Base-by-base conservation (phyloP, 2,329 filamentous ascomycete species). In the Aspergillus intermedius region DNA sequence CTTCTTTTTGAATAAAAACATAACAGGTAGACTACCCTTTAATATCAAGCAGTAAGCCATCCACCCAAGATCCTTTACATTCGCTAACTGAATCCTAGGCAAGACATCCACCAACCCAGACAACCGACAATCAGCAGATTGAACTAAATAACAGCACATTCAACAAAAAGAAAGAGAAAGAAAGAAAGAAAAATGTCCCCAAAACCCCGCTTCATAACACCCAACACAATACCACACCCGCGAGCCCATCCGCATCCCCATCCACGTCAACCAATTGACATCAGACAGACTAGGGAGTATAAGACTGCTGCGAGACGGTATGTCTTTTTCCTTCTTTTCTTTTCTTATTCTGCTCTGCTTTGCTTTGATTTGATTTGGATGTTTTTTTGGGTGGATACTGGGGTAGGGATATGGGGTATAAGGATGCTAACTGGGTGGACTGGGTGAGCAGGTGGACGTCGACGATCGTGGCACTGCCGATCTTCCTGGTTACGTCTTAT, bases 281-380 rank as follows among this genome's bases (percentile, higher is more conserved):
- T 72, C 37, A 65, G 66, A 41, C 54, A 69, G 50, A 72, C 69
- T n/a, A 67, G 64, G 47, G 63, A 68, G 54, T 72, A 72, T 53
- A 71, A 70, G 50, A 48, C 53, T 49, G 64, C 65, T 50, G 65
- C 68, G 22, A 60, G 69, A 44, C 60, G 60, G 69, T 72, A 56
- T 30, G 17, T 23, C 21, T 12, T 17, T 19, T 30, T 22, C 22
- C 17, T 30, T 6, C 12, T 44, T 9, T 5, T 22, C 21, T 22
- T 19, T 3, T 19, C 17, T 19, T 19, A 19, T 19, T 19, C 17
- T 19, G 17, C 17, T 19, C 17, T 23, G n/a, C 21, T 32, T 13
- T 3, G n/a, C 9, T 25, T 32, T 17, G 15, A 10, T 2, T n/a
- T 2, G 12, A 5, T 30, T n/a, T 4, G n/a, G 17, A 19, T n/a